Evolutionary conservation across 2,329 filamentous ascomycete species (phyloP), one percentile per base, ranked within the genome.

Genomic region (Neofusicoccum parvum): DNA sequence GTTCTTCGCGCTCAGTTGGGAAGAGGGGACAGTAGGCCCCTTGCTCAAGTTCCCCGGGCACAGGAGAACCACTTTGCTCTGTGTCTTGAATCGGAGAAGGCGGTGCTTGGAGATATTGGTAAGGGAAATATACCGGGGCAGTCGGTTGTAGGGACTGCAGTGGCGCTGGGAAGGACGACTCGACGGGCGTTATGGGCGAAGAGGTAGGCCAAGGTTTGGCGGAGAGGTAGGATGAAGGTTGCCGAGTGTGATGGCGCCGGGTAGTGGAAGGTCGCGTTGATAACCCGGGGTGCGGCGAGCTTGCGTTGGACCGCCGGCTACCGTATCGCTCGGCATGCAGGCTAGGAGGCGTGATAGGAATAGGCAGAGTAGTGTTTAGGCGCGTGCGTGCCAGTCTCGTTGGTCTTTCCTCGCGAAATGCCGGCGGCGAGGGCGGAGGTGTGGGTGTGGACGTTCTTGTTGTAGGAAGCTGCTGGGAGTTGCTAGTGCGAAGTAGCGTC

Each of bases 191-290:
- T 59, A 34, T 46, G 14, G 54, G 15, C 6, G 27, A 5, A 36
- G 39, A 59, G 15, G 15, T 10, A 15, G 17, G 34, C 15, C 56
- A n/a, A 9, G 7, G 27, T 27, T 60, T 60, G 32, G 56, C 56
- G 5, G 56, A 60, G 27, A 60, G 32, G 15, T 60, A 60, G 12
- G 43, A 60, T n/a, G 56, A 60, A 20, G 43, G 56, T 32, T 60
- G 56, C 11, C 43, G 56, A 20, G 43, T 14, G 15, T 48, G n/a
- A 37, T 37, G 56, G n/a, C 27, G 56, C 20, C 43, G 27, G 14
- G 34, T 46, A 12, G 14, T 7, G 9, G 56, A 37, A n/a, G n/a
- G 15, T 3, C 43, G 10, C 6, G 27, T 36, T 37, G 41, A 11
- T 6, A 43, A 15, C 9, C 23, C 14, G 15, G 23, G 14, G n/a